phyloP scores from a whole-genome alignment of 106 monocot species.

The Agapanthus africanus region DNA sequence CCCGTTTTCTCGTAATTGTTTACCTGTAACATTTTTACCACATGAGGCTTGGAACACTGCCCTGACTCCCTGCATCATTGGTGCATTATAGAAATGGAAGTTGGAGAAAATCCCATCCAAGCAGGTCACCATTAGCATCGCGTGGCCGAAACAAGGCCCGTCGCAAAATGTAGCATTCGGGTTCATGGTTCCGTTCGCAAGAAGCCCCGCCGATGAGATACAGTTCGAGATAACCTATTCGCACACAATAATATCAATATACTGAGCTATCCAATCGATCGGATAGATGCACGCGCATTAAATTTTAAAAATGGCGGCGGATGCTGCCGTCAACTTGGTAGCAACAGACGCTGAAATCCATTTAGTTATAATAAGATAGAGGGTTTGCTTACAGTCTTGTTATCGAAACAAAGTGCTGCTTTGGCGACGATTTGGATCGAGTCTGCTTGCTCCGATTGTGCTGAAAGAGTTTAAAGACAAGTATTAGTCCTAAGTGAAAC shows the following conservation, averaged over 20 bases:
- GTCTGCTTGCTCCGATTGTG: slow-evolving; percentile 6
- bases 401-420: slow-evolving; percentile 22
- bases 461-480: not conserved
- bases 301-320: no score
- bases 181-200: not conserved
- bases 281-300: no score
- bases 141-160: slow-evolving; percentile 19
- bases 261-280: no score
- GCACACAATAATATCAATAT: no score
- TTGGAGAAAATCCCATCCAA: slow-evolving; percentile 17
- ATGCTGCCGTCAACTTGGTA: no score
- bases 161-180: slow-evolving; percentile 11
- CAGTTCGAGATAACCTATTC: slow-evolving; percentile 13
- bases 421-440: slow-evolving; percentile 20
- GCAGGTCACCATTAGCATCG: slow-evolving; percentile 16
- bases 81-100: slow-evolving; percentile 15
- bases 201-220: not conserved
- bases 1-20: no score
- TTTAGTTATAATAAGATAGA: no score
- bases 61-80: slow-evolving; percentile 11
- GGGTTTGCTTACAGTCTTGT: slow-evolving; percentile 9
- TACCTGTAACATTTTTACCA: slow-evolving; percentile 16
- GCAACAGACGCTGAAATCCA: no score
- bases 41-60: slow-evolving; percentile 18
- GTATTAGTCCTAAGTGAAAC: no score